Conservation (phyloP, 2,329 filamentous ascomycete genomes). For the Apiospora pterosperma region DNA sequence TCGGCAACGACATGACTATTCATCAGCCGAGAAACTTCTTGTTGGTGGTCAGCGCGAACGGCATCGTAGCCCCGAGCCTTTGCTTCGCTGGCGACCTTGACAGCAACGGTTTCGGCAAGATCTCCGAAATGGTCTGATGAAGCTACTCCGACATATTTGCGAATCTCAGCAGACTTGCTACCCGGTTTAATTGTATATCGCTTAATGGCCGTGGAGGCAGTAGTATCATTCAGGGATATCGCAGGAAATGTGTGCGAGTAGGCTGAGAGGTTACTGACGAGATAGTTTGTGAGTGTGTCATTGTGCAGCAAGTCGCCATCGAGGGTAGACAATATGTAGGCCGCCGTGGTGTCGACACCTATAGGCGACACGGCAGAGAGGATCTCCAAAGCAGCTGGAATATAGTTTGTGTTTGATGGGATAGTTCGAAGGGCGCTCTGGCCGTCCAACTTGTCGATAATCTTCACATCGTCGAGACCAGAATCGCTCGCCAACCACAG, state of each 20-base stretch:
- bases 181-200: background rate
- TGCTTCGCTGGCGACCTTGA: background rate
- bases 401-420: background rate
- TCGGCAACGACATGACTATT: background rate
- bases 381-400: background rate
- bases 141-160: background rate
- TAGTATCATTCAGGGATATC: background rate
- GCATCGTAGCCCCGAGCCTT: background rate
- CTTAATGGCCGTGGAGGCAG: background rate
- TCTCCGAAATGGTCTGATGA: constrained; percentile 1
- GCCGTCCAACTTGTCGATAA: background rate
- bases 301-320: background rate
- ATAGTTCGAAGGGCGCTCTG: constrained; percentile 1
- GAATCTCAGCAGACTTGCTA: background rate
- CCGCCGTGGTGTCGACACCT: background rate
- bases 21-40: background rate
- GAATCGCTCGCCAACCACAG: background rate
- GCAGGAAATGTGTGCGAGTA: background rate
- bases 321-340: background rate
- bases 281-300: background rate
- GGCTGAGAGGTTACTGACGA: background rate
- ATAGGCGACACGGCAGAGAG: background rate
- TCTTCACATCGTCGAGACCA: background rate
- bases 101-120: background rate
- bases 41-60: background rate